These are phyloP conservation scores for Xylaria acuta DNA, from an alignment of 495 filamentous ascomycete species.

Conservation along the genomic window DNA sequence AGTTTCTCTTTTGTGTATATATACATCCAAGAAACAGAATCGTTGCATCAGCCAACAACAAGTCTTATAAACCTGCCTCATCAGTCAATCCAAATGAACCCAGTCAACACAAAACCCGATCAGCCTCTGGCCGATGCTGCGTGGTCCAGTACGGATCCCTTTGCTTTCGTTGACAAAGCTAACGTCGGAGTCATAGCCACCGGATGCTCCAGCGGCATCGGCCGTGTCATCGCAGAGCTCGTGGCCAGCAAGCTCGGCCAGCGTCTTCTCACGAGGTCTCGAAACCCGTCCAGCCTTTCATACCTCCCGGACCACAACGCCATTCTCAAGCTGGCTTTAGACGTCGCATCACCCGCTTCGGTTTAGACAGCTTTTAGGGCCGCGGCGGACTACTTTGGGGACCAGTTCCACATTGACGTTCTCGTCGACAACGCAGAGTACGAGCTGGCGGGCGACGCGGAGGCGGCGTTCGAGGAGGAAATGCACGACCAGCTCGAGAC, in stretches of 20 bases:
- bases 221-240: slow-evolving; percentile 46
- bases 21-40: background rate
- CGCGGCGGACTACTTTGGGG: slow-evolving; percentile 42
- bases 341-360: slow-evolving; percentile 45
- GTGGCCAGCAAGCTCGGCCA: slow-evolving; percentile 45
- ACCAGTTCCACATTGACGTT: slow-evolving; percentile 51
- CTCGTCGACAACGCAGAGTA: slow-evolving; percentile 64
- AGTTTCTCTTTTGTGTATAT: background rate
- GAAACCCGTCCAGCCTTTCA: slow-evolving; percentile 41
- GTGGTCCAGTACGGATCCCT: slow-evolving; percentile 51
- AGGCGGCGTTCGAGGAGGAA: slow-evolving; percentile 47
- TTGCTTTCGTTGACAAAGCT: background rate
- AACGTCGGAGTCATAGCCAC: slow-evolving; percentile 40
- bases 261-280: slow-evolving; percentile 55
- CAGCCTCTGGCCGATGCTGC: slow-evolving; percentile 48
- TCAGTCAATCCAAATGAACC: slow-evolving; percentile 31
- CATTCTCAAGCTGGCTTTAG: slow-evolving; percentile 51
- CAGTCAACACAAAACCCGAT: slow-evolving; percentile 44
- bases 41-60: background rate
- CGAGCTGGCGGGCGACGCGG: slow-evolving; percentile 49
- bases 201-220: slow-evolving; percentile 54
- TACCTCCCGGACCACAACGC: slow-evolving; percentile 45
- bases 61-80: background rate
- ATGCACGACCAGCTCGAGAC: slow-evolving; percentile 52
- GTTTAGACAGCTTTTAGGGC: slow-evolving; percentile 47